Base-by-base conservation (phyloP, 75 land plant species). In the Selaginella tamariscina region DNA sequence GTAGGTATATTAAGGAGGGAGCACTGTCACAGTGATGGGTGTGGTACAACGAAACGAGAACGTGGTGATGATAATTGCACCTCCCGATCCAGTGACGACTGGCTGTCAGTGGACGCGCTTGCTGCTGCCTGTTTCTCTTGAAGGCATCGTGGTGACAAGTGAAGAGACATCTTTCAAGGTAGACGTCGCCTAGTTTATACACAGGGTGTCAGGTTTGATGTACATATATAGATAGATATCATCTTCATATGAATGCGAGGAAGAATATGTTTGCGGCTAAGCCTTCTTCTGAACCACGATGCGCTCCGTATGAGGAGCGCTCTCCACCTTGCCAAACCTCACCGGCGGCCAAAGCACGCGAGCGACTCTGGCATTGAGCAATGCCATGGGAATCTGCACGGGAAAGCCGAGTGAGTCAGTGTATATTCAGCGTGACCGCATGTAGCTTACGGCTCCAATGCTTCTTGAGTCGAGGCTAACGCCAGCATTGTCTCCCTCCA, bases 401-500 rank as follows among this genome's bases (percentile, higher is more conserved):
- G 11, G 29, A 69, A 27, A 22, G 30, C 24, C 24, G 27, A 65
- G 18, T 20, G 5, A 32, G 56, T 30, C 65, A 55, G 30, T 15
- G 1, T 59, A 64, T 49, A 68, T n/a, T 33, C 13, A 22, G 23
- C 15, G 44, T 39, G 31, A 2, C 11, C 2, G 31, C 32, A 1
- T 67, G 26, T 24, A 22, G 79, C 99, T 73, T 83, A 95, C 99
- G 1, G 97, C 83, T 15, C 97, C 99, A 78, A 79, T 85, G 33
- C 81, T 78, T 71, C 86, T 87, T 27, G 98, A 94, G 75, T 95
- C 99, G 59, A 77, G 55, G 69, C 97, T 91, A n/a, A 56, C 68
- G 69, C 72, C 71, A 32, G 77, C 64, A 75, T 91, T 95, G 75
- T 91, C 99, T 15, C 92, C 97, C 70, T 91, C 99, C 33, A 91